Base-by-base conservation (phyloP, 176 grass and related monocot genomes). In the Ensete ventricosum region DNA sequence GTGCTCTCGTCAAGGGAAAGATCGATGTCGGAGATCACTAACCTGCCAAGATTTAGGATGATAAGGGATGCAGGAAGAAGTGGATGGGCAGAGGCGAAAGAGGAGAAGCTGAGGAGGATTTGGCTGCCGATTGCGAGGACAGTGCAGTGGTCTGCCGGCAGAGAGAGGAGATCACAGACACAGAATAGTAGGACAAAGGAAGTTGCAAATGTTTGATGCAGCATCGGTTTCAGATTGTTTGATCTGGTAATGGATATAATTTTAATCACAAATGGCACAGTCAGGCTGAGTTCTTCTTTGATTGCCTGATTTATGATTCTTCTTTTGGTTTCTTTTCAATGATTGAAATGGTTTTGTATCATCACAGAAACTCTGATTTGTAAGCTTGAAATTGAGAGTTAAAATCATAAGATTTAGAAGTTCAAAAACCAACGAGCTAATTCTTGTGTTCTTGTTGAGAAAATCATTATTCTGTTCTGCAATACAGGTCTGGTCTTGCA, bases 1-100 rank as follows among this genome's bases (percentile, higher is more conserved):
- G 52, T 34, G 78, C 62, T 92, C 49, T 87, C 88, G 2, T n/a
- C 84, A 1, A 87, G 85, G 1, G 80, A 63, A 25, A 82, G 95
- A 48, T 99, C 90, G 50, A 81, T 94, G 88, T 99, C 95, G 64
- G 91, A 99, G 84, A 91, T 99, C 29, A 83, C 87, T 25, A 91
- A 86, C 66, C 62, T 94, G 23, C 79, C 91, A 0, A 67, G 95
- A 84, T 71, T 89, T 59, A 73, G 70, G 29, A 19, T 60, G 9
- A 68, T 68, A 13, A 64, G 74, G 27, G 81, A 81, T 23, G 11
- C 76, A 55, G 64, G 14, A 43, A 19, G 80, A 71, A 6, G 9
- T 29, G 14, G 9, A 13, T 14, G 10, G 5, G 57, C 12, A 17
- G 57, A 17, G 10, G 54, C 22, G 7, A 74, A 55, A 12, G 95